Conservation (phyloP, 1,139 yeast species). For the Taphrina pruni region DNA sequence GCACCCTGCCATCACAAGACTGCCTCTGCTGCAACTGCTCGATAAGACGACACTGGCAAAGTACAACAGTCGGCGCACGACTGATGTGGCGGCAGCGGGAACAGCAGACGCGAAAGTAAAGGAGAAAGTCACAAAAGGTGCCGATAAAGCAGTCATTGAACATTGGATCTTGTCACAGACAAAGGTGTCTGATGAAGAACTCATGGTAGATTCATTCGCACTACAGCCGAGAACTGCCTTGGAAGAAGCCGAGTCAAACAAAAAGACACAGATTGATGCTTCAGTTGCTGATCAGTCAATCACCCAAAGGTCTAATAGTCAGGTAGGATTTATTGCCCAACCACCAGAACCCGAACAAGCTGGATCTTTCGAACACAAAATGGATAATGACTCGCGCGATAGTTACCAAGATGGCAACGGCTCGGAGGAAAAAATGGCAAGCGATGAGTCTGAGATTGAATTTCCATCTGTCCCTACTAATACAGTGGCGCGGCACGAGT, state of each 20-base stretch:
- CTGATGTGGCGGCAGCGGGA: not conserved
- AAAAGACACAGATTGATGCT: not conserved
- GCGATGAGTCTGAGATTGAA: constrained; percentile 3
- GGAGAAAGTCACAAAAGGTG: not conserved
- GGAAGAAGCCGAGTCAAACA: not conserved
- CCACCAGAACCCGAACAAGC: not conserved
- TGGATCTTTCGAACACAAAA: not conserved
- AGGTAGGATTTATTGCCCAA: not conserved
- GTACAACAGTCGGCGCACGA: not conserved
- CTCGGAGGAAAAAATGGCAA: no score
- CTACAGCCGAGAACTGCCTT: not conserved
- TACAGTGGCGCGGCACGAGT: not conserved
- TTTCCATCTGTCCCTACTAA: constrained; percentile 20
- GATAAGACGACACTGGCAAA: constrained; percentile 12
- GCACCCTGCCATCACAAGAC: constrained; percentile 10
- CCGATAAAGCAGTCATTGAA: not conserved
- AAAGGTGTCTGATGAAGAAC: constrained; percentile 16
- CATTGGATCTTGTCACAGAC: constrained; percentile 18
- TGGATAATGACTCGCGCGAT: not conserved
- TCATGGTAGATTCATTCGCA: constrained; percentile 22
- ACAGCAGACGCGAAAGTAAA: not conserved
- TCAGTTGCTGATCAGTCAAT: not conserved
- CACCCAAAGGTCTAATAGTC: not conserved
- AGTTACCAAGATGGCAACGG: not conserved
- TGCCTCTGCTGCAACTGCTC: not conserved